A percentile compares a stretch with the other conserved stretches of the same genome.
These are phyloP conservation scores for Hippophae gyantsensis DNA, from an alignment of 306 rosid species.

Conservation along the genomic window DNA sequence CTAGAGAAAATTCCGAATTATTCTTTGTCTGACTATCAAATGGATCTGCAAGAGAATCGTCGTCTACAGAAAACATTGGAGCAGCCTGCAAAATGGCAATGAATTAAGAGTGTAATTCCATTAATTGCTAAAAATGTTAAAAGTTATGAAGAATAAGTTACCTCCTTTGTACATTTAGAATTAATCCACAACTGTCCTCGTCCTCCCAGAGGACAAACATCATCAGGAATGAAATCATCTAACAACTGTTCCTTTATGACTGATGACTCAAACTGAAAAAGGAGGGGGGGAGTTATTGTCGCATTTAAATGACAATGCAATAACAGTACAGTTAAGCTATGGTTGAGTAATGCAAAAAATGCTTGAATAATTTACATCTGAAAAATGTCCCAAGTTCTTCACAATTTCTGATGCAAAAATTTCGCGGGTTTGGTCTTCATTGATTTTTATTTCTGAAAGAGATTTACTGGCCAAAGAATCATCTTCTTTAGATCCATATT, in stretches of 20 bases:
- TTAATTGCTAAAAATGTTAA: not conserved
- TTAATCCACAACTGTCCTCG: conserved; percentile 50
- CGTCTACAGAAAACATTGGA: conserved; percentile 40
- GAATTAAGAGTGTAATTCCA: conserved; percentile 14
- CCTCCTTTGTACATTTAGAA: conserved; percentile 24
- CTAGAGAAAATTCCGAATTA: conserved; percentile 26
- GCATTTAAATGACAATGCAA: not conserved
- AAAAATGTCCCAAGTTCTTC: conserved; percentile 42
- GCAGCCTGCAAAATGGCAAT: conserved; percentile 34
- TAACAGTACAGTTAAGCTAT: not conserved
- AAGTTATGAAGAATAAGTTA: conserved; percentile 5
- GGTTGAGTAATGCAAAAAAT: not conserved
- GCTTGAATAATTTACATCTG: conserved; percentile 39
- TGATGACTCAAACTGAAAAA: conserved; percentile 49
- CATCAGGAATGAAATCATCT: conserved; percentile 55
- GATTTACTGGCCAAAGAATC: conserved; percentile 44
- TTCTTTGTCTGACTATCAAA: conserved; percentile 42
- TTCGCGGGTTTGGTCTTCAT: conserved; percentile 44
- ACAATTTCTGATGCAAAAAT: conserved; percentile 50
- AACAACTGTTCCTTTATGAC: conserved; percentile 51
- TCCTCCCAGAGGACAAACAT: conserved; percentile 48
- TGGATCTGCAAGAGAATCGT: conserved; percentile 46
- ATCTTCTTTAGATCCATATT: conserved; percentile 74
- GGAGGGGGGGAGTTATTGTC: conserved; percentile 1
- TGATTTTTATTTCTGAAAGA: conserved; percentile 35